Evolutionary conservation across 2,329 filamentous ascomycete genomes (phyloP).

Genomic region (Epichloe aotearoae): DNA sequence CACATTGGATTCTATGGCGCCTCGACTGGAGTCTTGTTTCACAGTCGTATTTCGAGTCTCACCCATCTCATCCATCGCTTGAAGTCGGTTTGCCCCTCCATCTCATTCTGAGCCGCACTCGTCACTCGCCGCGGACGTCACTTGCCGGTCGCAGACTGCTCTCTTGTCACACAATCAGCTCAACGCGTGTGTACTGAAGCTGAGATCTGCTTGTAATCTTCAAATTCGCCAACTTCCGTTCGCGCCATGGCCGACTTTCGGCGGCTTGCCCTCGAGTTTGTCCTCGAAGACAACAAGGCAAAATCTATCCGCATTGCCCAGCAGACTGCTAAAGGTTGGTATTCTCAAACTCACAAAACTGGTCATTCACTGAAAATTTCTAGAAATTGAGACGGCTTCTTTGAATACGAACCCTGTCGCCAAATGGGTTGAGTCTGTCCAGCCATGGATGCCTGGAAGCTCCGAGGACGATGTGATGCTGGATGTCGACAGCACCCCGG

Average conservation of each 20-base stretch:
- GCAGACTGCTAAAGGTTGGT: slow-evolving; percentile 30
- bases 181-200: background rate
- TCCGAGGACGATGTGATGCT: slow-evolving; percentile 22
- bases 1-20: no score
- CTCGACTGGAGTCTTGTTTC: background rate
- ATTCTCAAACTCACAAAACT: background rate
- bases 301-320: slow-evolving; percentile 27
- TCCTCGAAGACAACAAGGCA: slow-evolving; percentile 35
- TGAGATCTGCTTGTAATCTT: background rate
- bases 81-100: background rate
- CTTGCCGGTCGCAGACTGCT: background rate
- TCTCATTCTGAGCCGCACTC: background rate
- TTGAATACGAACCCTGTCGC: slow-evolving; percentile 33
- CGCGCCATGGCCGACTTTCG: slow-evolving; percentile 36
- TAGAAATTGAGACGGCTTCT: slow-evolving; percentile 32
- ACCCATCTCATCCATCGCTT: background rate
- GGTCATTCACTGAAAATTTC: slow-evolving; percentile 4
- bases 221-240: background rate
- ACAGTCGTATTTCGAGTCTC: background rate
- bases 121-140: background rate
- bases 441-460: slow-evolving; percentile 37
- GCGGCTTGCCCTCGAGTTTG: slow-evolving; percentile 40
- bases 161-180: background rate
- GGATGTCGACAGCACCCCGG: slow-evolving; percentile 29
- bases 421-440: slow-evolving; percentile 42